Evolutionary conservation across 2,329 filamentous ascomycete genomes (phyloP), one percentile per base, ranked within the genome.

Genomic region (Coleophoma crateriformis): DNA sequence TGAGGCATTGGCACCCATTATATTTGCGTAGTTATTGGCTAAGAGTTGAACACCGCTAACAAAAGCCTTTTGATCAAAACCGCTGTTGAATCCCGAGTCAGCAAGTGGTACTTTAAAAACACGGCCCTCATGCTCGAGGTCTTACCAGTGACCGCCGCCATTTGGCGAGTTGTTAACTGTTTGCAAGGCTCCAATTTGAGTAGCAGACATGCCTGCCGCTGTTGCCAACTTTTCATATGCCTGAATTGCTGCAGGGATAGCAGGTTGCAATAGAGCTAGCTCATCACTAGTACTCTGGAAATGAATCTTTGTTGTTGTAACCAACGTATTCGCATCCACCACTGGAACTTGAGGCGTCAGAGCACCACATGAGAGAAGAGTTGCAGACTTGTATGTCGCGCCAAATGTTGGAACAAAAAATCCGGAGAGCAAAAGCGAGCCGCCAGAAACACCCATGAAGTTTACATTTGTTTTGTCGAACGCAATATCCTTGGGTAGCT

Each of bases 361-460:
- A 2, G 63, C 79, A 43, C 78, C 79, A 59, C 79, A 82, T 60
- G 79, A 78, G 13, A 82, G 67, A 42, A 81, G 64, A 0, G 81
- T 75, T 2, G 78, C 79, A 1, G 61, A 61, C 38, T 64, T 58
- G 27, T 64, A 64, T n/a, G 51, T 47, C 10, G 61, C 60, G 7
- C 61, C 61, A 43, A 61, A 77, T 0, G 72, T 72, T 4, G 79
- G 79, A 52, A 82, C 71, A 63, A 82, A 79, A 67, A 81, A 81
- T 8, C 78, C 78, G 1, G 68, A 71, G 33, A 82, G 71, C 33
- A 79, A 64, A 17, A 82, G 68, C 3, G 70, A 68, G 15, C 79
- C 79, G 20, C 79, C 79, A 4, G 71, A 75, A 0, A 82, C 78
- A 14, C 79, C 78, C 0, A 76, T 81, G 65, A 82, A 82, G 59